Conservation (phyloP, 2,329 filamentous ascomycete species). For the Diplodia corticola region DNA sequence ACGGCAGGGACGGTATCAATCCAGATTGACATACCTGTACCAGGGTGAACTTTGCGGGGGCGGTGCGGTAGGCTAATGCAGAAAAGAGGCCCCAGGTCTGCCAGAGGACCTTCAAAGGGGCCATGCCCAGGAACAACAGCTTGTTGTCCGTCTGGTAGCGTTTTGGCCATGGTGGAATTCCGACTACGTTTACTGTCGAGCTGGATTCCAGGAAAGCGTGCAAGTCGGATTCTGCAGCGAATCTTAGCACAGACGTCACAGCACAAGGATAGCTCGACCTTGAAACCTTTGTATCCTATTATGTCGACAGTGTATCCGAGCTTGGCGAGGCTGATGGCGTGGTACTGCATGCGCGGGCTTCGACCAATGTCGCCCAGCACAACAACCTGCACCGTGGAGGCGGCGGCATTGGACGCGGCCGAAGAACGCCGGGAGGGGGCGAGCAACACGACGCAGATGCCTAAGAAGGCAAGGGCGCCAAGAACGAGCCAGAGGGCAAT, state of each 20-base stretch:
- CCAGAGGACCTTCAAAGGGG: constrained; percentile 81
- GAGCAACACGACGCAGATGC: constrained; percentile 53
- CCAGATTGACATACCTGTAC: constrained; percentile 59
- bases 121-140: constrained; percentile 73
- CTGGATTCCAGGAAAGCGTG: constrained; percentile 74
- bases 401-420: background rate
- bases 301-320: constrained; percentile 79
- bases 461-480: constrained; percentile 46
- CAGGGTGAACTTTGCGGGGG: constrained; percentile 80
- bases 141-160: constrained; percentile 67
- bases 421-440: constrained; percentile 30
- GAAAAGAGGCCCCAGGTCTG: constrained; percentile 72
- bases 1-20: background rate
- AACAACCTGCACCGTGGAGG: constrained; percentile 69
- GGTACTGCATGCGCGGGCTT: constrained; percentile 98
- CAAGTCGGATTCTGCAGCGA: constrained; percentile 68
- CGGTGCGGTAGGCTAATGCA: constrained; percentile 71
- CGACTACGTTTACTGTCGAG: constrained; percentile 67
- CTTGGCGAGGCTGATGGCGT: constrained; percentile 86
- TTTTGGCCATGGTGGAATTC: constrained; percentile 67
- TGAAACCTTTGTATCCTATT: constrained; percentile 78
- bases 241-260: background rate
- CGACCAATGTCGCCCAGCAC: constrained; percentile 94
- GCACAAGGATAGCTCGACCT: background rate
- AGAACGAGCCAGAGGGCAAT: constrained; percentile 39